phyloP scores from a whole-genome alignment of 805 yeast genomes.

The Wickerhamiella lipophila region DNA sequence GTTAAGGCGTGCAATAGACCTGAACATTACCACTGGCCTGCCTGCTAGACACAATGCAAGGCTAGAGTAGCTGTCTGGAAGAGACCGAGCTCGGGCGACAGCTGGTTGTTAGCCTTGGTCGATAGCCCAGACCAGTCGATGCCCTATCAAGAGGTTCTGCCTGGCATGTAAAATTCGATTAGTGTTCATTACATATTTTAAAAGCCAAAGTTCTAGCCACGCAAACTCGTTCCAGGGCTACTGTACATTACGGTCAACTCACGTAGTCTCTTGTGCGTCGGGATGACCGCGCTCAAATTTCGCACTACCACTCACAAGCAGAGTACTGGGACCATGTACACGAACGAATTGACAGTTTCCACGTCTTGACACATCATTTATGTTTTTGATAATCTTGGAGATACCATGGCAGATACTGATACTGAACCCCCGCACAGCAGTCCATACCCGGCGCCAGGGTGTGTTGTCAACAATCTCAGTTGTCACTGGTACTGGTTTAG shows the following conservation, averaged over 20 bases:
- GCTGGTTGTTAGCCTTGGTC: too few species aligned
- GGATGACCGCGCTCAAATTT: background rate
- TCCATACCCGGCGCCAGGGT: constrained; percentile 1
- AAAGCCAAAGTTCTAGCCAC: too few species aligned
- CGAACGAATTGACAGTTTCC: constrained; percentile 16
- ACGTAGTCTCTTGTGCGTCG: background rate
- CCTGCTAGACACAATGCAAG: too few species aligned
- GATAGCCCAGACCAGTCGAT: too few species aligned
- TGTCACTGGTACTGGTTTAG: constrained; percentile 1
- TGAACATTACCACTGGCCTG: too few species aligned
- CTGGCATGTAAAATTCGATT: too few species aligned
- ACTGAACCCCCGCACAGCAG: constrained; percentile 1
- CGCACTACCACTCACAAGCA: constrained; percentile 14
- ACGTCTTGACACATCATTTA: background rate
- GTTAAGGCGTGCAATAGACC: too few species aligned
- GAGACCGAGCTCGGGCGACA: too few species aligned
- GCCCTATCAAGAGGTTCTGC: too few species aligned
- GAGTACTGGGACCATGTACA: constrained; percentile 20
- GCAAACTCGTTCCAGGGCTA: too few species aligned
- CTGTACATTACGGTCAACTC: too few species aligned
- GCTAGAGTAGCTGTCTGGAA: too few species aligned
- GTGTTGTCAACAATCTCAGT: background rate
- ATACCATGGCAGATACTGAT: background rate
- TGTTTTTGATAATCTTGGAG: background rate
- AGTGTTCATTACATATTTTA: background rate